These are phyloP conservation scores for Xylariaceae sp. DNA, from an alignment of 2,329 filamentous ascomycete genomes.

Conservation along the genomic window DNA sequence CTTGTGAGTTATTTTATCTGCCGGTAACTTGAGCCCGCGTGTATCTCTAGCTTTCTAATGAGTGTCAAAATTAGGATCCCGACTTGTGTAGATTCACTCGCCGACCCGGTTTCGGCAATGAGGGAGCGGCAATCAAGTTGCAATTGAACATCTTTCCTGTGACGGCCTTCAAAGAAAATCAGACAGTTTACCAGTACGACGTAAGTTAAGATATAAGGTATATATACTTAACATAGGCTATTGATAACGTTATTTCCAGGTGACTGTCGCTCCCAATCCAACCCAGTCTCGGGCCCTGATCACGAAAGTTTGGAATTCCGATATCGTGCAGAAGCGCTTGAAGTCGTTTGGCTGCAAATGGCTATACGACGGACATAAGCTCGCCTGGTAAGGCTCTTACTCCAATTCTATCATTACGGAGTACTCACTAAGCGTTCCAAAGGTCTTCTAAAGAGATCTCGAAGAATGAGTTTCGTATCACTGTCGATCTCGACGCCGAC, in stretches of 20 bases:
- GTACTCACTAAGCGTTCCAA: slow-evolving; percentile 12
- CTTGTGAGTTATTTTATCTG: slow-evolving; percentile 30
- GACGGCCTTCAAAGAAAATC: slow-evolving; percentile 47
- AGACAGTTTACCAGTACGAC: slow-evolving; percentile 75
- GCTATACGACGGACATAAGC: slow-evolving; percentile 76
- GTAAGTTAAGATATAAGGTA: slow-evolving; percentile 46
- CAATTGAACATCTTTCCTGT: slow-evolving; percentile 74
- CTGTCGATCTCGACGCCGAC: slow-evolving; percentile 62
- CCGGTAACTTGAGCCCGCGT: too few species aligned
- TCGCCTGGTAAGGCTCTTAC: slow-evolving; percentile 67
- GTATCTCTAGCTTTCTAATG: slow-evolving; percentile 6
- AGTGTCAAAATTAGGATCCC: slow-evolving; percentile 20
- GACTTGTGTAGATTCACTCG: slow-evolving; percentile 34
- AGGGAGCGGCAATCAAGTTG: slow-evolving; percentile 49
- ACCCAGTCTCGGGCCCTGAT: slow-evolving; percentile 50
- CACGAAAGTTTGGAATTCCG: slow-evolving; percentile 70
- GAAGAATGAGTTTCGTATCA: slow-evolving; percentile 48
- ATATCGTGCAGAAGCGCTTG: slow-evolving; percentile 51
- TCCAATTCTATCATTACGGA: not conserved
- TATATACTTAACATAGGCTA: too few species aligned
- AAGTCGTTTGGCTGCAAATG: slow-evolving; percentile 46
- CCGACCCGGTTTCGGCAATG: slow-evolving; percentile 53
- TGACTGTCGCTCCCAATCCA: slow-evolving; percentile 58
- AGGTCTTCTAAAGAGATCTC: slow-evolving; percentile 39
- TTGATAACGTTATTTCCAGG: slow-evolving; percentile 38